Base-by-base conservation (phyloP, 805 yeast species). In the Wickerhamomyces bisporus region DNA sequence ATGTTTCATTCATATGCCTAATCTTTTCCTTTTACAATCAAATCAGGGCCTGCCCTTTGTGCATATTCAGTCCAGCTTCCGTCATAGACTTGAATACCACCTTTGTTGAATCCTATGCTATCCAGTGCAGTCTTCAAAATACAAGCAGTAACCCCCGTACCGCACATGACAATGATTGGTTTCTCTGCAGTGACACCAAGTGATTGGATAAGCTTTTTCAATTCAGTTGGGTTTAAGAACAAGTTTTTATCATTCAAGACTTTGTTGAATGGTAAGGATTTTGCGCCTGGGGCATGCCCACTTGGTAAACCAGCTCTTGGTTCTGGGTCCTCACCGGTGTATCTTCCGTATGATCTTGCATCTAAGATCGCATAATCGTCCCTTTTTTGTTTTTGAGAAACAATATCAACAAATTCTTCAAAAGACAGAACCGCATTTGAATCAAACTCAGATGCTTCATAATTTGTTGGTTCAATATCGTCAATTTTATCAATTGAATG, bases 101-200 rank as follows among this genome's bases (percentile, higher is more conserved):
- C 59, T 7, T 67, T 55, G 29, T 65, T 58, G 23, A 67, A 63
- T 0, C 77, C 79, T 10, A 74, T 68, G n/a, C 64, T 53, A 40
- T 77, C 79, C 30, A 84, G 57, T 2, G 95, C 98, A 8, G 82
- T 66, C 60, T 85, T 82, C 32, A 91, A 71, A 29, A 93, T 79
- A 45, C 91, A 86, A 1, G 97, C 98, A 10, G 97, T 81, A 34
- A 93, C 97, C 32, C 98, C 98, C 1, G 97, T 82, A 21, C 98
- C 98, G 58, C 98, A 93, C 86, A 86, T 78, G 28, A 83, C 84
- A 35, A 93, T 77, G 15, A 85, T 77, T 11, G 86, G 89, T 52
- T 82, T 81, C 14, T 67, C 60, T 4, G 57, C 54, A 41, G 66
- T 65, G 11, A 52, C 50, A 2, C 40, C 61, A 36, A 41, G 50